Evolutionary conservation across 345 rosid species (phyloP), one percentile per base, ranked within the genome.

Genomic region (Eucalyptus fibrosa): DNA sequence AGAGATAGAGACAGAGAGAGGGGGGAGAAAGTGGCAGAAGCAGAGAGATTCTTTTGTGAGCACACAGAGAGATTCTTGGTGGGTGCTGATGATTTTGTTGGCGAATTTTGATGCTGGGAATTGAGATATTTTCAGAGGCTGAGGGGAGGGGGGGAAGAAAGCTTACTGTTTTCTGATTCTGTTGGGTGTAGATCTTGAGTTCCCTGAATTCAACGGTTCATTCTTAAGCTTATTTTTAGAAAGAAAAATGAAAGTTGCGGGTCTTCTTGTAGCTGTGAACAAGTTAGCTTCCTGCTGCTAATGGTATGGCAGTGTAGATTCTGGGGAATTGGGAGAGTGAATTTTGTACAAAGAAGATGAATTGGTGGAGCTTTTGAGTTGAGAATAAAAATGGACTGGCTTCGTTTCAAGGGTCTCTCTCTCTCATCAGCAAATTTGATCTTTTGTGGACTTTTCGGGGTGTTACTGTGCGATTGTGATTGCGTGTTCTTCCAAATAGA

Each of bases 361-460:
- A 77, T 77, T 77, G 47, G 85, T n/a, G 21, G 45, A 40, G 45
- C 44, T 19, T 42, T 82, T 42, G 49, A 56, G 62, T 18, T 45
- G 82, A 89, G 90, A 65, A 59, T 40, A 56, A 44, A 88, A 88
- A 28, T 40, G 87, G 88, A 72, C 24, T 37, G 47, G 50, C 77
- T 87, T 28, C 30, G 55, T 87, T 40, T 62, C 88, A 67, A 17
- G 62, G 89, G 86, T 42, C 44, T 88, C 55, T 44, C 69, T 21
- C 34, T 86, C 85, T 88, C 50, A 86, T 50, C 49, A 85, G 92
- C 83, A 88, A 90, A 88, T 93, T 87, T 88, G 88, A 77, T 88
- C 77, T 81, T 91, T 88, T 67, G 50, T 87, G 91, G 90, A 87
- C 86, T 91, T 86, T 51, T 86, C 83, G 72, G 32, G 59, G 40